phyloP scores from a whole-genome alignment of 1,284 basidiomycete species.

The Cutaneotrichosporon mucoides region DNA sequence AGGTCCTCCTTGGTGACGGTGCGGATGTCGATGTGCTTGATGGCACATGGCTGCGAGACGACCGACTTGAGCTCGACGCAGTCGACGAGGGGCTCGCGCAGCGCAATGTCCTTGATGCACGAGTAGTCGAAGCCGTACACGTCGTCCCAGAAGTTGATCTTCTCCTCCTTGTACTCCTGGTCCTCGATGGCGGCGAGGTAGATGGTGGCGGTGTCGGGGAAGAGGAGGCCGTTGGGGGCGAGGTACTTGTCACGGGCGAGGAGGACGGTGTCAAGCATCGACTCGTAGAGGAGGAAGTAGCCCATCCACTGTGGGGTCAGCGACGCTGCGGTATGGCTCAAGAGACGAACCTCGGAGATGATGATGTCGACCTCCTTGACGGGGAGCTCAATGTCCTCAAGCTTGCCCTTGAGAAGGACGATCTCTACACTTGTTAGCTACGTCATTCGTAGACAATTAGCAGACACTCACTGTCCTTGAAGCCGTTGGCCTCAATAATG shows the following conservation, averaged over 20 bases:
- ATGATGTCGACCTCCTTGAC: conserved; percentile 94
- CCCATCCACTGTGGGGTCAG: conserved; percentile 42
- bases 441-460: conserved; percentile 18
- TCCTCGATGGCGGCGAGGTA: conserved; percentile 98
- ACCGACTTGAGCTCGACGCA: conserved; percentile 93
- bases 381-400: conserved; percentile 84
- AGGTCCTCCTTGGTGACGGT: conserved; percentile 96
- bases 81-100: conserved; percentile 94
- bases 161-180: conserved; percentile 99
- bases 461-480: conserved; percentile 69
- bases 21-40: conserved; percentile 87
- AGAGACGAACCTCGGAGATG: conserved; percentile 67
- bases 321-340: no score
- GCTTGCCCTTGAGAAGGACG: conserved; percentile 95
- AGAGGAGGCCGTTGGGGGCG: conserved; percentile 82
- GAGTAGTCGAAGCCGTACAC: conserved; percentile 99
- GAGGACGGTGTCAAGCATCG: conserved; percentile 98
- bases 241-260: conserved; percentile 96
- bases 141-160: conserved; percentile 99
- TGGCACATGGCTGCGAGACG: conserved; percentile 78
- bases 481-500: conserved; percentile 94
- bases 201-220: conserved; percentile 91
- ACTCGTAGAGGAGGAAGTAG: conserved; percentile 77
- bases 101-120: conserved; percentile 98
- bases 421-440: conserved; percentile 58